Percentiles rank a stretch among this genome's conserved stretches.
These are phyloP conservation scores for Volvox reticuliferus DNA, from an alignment of 139 green algal genomes.

Conservation along the genomic window DNA sequence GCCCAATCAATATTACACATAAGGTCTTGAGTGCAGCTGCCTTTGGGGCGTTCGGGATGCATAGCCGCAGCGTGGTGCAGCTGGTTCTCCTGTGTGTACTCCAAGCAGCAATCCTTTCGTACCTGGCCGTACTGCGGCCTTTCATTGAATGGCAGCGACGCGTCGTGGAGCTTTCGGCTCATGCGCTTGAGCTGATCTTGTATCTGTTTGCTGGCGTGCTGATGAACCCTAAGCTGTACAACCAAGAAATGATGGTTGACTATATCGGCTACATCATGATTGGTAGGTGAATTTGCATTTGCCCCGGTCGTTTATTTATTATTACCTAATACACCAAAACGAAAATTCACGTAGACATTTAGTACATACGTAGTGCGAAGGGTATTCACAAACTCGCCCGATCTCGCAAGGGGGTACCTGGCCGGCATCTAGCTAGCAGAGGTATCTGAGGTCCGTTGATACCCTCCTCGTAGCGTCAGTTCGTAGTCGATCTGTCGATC, in stretches of 20 bases:
- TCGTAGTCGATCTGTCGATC: too few species aligned
- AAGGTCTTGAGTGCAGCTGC: not conserved
- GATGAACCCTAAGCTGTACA: not conserved
- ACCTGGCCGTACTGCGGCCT: not conserved
- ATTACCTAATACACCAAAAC: too few species aligned
- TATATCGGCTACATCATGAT: not conserved
- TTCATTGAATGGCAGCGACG: not conserved
- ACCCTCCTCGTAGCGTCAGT: too few species aligned
- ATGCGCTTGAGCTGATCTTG: not conserved
- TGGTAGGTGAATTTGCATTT: not conserved
- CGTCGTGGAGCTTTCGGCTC: not conserved
- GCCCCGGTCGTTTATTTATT: too few species aligned
- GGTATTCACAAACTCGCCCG: too few species aligned
- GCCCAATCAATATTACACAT: slow-evolving; percentile 20
- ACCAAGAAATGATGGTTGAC: not conserved
- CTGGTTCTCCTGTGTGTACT: not conserved
- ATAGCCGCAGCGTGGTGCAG: not conserved
- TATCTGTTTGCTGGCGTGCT: not conserved
- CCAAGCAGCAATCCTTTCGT: not conserved
- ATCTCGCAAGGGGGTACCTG: too few species aligned
- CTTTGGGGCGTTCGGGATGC: not conserved
- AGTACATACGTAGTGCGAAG: too few species aligned
- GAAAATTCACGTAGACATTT: too few species aligned
- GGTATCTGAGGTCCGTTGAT: too few species aligned
- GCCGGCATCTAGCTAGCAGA: too few species aligned